Base-by-base conservation (phyloP, 2,329 filamentous ascomycete species). In the Dothidotthia symphoricarpi region DNA sequence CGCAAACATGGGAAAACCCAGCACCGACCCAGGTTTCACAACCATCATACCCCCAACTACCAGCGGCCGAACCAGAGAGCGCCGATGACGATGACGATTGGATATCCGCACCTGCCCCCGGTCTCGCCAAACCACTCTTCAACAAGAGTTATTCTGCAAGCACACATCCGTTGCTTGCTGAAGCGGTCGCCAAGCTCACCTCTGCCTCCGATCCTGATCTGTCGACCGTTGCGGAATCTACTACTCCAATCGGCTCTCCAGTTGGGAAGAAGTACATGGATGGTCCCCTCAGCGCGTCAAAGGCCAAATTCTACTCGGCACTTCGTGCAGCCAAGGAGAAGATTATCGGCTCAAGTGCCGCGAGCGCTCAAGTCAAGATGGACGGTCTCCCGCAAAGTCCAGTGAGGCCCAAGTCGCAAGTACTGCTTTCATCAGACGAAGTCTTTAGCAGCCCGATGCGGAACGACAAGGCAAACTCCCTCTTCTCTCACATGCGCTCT, bases 231-330 rank as follows among this genome's bases (percentile, higher is more conserved):
- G 43, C 49, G 19, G 65, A 65, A 37, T 74, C 80, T 10, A 82
- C 78, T 12, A 82, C 78, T 34, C 78, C 80, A 17, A 65, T 68
- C 31, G 76, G 74, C 19, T 82, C 80, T 16, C 80, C 80, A 17
- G 54, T 51, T 52, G 56, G 56, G 39, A 72, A 68, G 56, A 76
- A 64, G 69, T 77, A 64, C 70, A 76, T 47, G 63, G 89, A 94
- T 51, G 91, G 85, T 41, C 88, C 88, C 4, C 68, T 96, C 42
- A 95, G 90, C 66, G 88, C 93, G 34, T 90, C 93, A 17, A 97
- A 95, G 70, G 88, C 86, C 59, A 94, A 89, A 63, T 75, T 97
- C 31, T 94, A 91, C 31, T 95, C 90, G 8, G 89, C 95, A 43
- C 74, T 96, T 54, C 90, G 89, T 67, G 86, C 84, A 38, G 93